Conservation (phyloP, 2,329 filamentous ascomycete species). For the Arachnomyces sp. region DNA sequence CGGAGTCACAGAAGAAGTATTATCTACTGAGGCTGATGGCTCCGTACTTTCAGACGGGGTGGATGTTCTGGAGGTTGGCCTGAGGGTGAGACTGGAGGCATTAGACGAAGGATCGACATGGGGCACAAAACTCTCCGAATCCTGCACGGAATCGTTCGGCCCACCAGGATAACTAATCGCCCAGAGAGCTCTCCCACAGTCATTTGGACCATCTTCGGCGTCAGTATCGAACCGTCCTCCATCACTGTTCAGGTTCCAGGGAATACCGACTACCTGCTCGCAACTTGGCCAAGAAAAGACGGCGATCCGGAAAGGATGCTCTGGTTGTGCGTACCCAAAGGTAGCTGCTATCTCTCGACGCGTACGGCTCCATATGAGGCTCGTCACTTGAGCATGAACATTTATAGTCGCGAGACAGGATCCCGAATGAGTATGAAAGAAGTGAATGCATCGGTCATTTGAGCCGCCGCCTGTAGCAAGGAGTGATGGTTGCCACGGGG, state of each 20-base stretch:
- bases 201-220: constrained; percentile 17
- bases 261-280: constrained; percentile 73
- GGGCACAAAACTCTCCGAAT: too few species aligned
- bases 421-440: constrained; percentile 81
- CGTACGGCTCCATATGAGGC: constrained; percentile 80
- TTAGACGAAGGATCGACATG: too few species aligned
- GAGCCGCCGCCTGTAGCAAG: constrained; percentile 88
- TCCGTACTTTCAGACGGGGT: background rate
- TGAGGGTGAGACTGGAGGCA: too few species aligned
- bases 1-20: background rate
- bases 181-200: constrained; percentile 58
- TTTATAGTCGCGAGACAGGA: constrained; percentile 82
- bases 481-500: constrained; percentile 82
- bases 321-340: constrained; percentile 86
- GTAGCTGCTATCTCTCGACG: constrained; percentile 84
- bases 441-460: constrained; percentile 92
- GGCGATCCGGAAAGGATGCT: constrained; percentile 81
- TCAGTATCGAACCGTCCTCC: constrained; percentile 20
- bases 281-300: constrained; percentile 95
- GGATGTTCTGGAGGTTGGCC: background rate
- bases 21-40: too few species aligned
- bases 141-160: constrained; percentile 33
- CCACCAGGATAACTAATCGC: constrained; percentile 77
- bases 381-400: constrained; percentile 87
- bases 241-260: constrained; percentile 59